Conservation (phyloP, 179 eudicot species). For the Spinacia oleracea region DNA sequence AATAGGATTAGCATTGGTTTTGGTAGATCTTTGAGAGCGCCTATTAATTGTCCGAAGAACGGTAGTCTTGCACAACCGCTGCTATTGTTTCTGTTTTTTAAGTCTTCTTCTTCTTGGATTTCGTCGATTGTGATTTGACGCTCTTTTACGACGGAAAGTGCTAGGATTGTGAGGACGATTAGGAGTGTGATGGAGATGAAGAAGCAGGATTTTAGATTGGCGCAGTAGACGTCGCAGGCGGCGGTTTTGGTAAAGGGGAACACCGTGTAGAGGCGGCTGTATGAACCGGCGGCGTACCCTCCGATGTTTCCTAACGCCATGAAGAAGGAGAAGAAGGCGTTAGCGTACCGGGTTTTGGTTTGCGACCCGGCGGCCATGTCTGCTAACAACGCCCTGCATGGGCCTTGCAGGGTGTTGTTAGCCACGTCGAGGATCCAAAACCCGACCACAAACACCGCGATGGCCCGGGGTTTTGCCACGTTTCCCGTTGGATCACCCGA, state of each 20-base stretch:
- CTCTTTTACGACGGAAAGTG: constrained; percentile 43
- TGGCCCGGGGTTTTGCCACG: constrained; percentile 49
- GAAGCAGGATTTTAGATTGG: constrained; percentile 71
- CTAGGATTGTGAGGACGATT: constrained; percentile 35
- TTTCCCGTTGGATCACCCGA: constrained; percentile 46
- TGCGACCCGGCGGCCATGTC: constrained; percentile 49
- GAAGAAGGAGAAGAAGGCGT: constrained; percentile 61
- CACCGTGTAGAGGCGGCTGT: constrained; percentile 35
- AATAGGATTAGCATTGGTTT: constrained; percentile 53
- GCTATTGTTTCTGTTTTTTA: constrained; percentile 17
- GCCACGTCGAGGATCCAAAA: constrained; percentile 82
- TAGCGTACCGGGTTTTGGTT: constrained; percentile 44
- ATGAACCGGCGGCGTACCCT: constrained; percentile 70
- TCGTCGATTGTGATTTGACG: constrained; percentile 19
- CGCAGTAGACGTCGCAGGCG: constrained; percentile 66
- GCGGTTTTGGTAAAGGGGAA: constrained; percentile 56
- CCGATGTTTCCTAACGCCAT: constrained; percentile 70
- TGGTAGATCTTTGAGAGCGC: constrained; percentile 48
- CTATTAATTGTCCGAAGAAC: constrained; percentile 50
- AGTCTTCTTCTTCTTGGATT: constrained; percentile 21
- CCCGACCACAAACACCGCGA: constrained; percentile 65
- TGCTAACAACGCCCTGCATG: constrained; percentile 72
- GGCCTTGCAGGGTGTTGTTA: constrained; percentile 72
- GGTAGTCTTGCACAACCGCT: constrained; percentile 30
- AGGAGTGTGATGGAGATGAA: constrained; percentile 57